Conservation (phyloP, 805 yeast genomes). For the Pichia scutulata region DNA sequence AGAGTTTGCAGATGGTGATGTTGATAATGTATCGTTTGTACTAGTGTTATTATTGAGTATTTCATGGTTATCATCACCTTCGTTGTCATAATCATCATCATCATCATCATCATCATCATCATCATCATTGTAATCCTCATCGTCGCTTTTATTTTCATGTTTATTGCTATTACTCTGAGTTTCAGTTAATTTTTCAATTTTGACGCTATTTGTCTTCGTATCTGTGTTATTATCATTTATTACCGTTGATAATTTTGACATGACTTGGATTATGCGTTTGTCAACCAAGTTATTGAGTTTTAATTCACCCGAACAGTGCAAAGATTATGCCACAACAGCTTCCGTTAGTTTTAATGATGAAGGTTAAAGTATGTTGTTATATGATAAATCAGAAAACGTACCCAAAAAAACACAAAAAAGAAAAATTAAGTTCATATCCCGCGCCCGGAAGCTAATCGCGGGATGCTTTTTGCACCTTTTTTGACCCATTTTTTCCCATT, state of each 20-base stretch:
- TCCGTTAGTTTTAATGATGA: no score
- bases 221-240: constrained; percentile 7
- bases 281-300: neutral
- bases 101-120: neutral
- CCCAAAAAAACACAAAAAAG: no score
- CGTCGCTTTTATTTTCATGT: neutral
- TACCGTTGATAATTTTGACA: constrained; percentile 12
- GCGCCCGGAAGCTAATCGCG: neutral
- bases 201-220: neutral
- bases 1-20: neutral
- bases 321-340: no score
- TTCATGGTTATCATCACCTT: neutral
- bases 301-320: no score
- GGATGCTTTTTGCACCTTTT: neutral
- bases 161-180: neutral
- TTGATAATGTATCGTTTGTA: neutral
- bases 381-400: no score
- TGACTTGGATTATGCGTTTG: neutral
- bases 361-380: no score
- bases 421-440: neutral
- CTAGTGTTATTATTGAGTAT: neutral
- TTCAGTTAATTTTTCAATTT: neutral
- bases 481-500: neutral
- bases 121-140: neutral
- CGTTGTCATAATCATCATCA: neutral